Base-by-base conservation (phyloP, 2,329 filamentous ascomycete species). In the Pestalotiopsis sp. region DNA sequence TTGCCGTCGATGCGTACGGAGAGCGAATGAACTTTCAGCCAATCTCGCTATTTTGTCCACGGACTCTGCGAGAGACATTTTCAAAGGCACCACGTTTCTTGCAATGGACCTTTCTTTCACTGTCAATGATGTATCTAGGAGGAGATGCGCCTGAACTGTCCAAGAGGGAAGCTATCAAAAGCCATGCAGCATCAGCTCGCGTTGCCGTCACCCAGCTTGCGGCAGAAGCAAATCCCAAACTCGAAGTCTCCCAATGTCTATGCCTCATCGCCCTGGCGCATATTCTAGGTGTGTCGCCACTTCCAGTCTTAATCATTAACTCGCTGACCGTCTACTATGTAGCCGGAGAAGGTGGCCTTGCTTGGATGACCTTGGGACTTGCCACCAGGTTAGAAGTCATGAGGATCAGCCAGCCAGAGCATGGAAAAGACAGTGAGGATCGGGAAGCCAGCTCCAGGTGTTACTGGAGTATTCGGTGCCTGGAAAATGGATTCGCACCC, bases 21-120 rank as follows among this genome's bases (percentile, higher is more conserved):
- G 57, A 59, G 14, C 57, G 57, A 14, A 59, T 59, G 57, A 59
- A 59, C 25, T 59, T 59, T 4, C 57, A 59, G 57, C 57, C 57
- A 3, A 27, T 59, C 25, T 59, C 57, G 13, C 25, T 59, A 36
- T 59, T 59, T 14, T 59, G 57, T 11, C 57, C 57, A 5, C 20
- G 20, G 23, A 36, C 13, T 59, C 20, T 59, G 57, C 57, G 57
- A 27, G 20, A 59, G 23, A 59, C 57, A n/a, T 23, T 59, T 27
- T 13, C 23, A 27, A 23, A 59, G 20, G 57, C 57, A 5, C 57
- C 57, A 14, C 1, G 25, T 36, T 59, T 59, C 12, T n/a, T 59
- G 57, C 57, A 59, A 23, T 59, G 57, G 57, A 59, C 57, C 9
- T 59, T 59, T 59, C 57, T 59, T 12, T 59, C 57, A 2, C 57